Evolutionary conservation across 2,329 filamentous ascomycete genomes (phyloP).

Genomic region (Capronia epimyces): DNA sequence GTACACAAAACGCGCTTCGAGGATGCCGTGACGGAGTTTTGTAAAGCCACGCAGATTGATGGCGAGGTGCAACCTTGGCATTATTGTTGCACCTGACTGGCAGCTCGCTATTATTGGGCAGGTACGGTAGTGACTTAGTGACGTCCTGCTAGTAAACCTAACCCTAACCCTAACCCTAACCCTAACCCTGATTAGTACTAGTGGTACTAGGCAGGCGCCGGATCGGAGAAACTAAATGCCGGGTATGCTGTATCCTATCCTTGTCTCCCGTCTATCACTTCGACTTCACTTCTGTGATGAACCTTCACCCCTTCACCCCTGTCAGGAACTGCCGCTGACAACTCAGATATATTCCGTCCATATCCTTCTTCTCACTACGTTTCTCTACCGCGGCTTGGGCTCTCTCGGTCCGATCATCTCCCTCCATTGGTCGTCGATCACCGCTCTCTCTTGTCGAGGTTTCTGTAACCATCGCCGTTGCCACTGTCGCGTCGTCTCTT

Average conservation of each 20-base stretch:
- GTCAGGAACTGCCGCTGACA: too few relatives aligned
- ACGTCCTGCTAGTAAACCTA: too few relatives aligned
- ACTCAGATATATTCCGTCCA: too few relatives aligned
- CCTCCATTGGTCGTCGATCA: slow-evolving; percentile 25
- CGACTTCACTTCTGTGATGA: too few relatives aligned
- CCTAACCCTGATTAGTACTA: too few relatives aligned
- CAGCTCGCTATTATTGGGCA: too few relatives aligned
- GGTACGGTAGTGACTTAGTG: too few relatives aligned
- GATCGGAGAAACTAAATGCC: neutral
- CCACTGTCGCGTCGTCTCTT: slow-evolving; percentile 14
- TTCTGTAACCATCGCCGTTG: slow-evolving; percentile 19
- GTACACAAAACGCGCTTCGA: slow-evolving; percentile 23
- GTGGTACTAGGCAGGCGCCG: neutral
- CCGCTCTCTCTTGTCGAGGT: slow-evolving; percentile 14
- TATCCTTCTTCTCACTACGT: neutral
- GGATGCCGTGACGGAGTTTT: slow-evolving; percentile 20
- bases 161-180: too few relatives aligned
- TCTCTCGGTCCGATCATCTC: slow-evolving; percentile 19
- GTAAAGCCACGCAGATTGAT: slow-evolving; percentile 18
- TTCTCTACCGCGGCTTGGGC: neutral
- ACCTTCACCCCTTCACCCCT: too few relatives aligned
- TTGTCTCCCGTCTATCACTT: neutral
- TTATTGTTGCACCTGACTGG: too few relatives aligned
- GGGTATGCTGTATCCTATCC: neutral
- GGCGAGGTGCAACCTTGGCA: slow-evolving; percentile 11